phyloP scores from a whole-genome alignment of 2,329 filamentous ascomycete species.

The Pyrenophora graminea region DNA sequence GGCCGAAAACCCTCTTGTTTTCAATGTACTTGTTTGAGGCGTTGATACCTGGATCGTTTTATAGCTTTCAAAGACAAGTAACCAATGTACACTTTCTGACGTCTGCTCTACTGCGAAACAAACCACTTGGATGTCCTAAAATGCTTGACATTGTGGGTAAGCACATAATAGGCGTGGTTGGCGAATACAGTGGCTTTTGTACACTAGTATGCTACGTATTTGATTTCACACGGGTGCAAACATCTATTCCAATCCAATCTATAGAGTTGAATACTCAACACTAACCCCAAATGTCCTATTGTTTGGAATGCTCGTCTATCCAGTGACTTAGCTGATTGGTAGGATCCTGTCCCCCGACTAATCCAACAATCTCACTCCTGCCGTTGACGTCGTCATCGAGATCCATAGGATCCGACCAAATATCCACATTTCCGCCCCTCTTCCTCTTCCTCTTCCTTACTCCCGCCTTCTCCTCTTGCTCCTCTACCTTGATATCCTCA shows the following conservation, averaged over 20 bases:
- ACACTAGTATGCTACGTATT: no score
- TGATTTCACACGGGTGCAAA: no score
- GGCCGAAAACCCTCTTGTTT: not conserved
- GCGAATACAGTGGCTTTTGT: no score
- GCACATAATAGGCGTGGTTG: no score
- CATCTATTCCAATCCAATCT: not conserved
- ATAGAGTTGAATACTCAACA: not conserved
- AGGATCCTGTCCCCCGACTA: not conserved
- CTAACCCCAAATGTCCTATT: not conserved
- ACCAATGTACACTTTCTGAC: not conserved
- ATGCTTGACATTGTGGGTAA: no score
- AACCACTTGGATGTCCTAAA: no score
- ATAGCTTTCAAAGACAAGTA: constrained; percentile 7
- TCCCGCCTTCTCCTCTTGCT: no score
- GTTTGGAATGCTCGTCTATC: not conserved
- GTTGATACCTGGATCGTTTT: not conserved
- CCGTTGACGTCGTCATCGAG: not conserved
- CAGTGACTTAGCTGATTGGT: not conserved
- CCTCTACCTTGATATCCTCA: no score
- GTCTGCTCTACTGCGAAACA: no score
- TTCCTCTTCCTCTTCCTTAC: no score
- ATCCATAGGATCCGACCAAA: not conserved
- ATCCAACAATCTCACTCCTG: not conserved
- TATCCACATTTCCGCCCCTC: no score
- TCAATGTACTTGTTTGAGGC: constrained; percentile 1